A percentile compares a stretch with the other conserved stretches of the same genome.
These are phyloP conservation scores for Piper betle DNA, from an alignment of 164 flowering plant species.

Conservation along the genomic window DNA sequence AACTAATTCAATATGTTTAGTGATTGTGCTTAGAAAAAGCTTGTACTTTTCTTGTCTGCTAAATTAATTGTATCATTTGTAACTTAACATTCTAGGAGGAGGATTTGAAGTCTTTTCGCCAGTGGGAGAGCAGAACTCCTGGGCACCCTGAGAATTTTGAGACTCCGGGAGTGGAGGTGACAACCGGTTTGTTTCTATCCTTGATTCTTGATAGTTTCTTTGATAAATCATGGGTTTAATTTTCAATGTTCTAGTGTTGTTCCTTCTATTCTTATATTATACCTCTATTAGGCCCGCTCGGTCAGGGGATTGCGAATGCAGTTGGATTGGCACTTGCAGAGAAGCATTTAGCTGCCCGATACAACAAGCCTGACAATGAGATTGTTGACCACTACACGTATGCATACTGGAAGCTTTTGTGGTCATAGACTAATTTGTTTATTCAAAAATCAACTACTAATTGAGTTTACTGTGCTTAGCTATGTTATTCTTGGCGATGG, in stretches of 20 bases:
- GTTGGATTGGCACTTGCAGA: conserved; percentile 98
- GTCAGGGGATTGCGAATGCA: conserved; percentile 94
- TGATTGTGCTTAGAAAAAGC: neutral
- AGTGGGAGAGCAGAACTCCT: conserved; percentile 96
- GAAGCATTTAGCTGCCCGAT: conserved; percentile 96
- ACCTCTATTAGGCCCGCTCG: conserved; percentile 74
- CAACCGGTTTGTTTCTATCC: conserved; percentile 55
- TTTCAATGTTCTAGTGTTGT: neutral
- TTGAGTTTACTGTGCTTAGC: conserved; percentile 17
- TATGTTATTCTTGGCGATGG: conserved; percentile 90
- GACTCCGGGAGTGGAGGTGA: conserved; percentile 98
- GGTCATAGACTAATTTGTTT: neutral
- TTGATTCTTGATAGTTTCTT: neutral
- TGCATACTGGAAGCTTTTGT: neutral
- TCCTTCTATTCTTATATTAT: neutral
- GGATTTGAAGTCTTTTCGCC: conserved; percentile 86
- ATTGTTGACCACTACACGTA: conserved; percentile 99
- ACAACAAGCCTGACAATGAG: conserved; percentile 75
- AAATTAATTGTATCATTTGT: neutral
- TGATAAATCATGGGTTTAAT: neutral
- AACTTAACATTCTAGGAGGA: conserved; percentile 43
- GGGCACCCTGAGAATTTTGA: conserved; percentile 99
- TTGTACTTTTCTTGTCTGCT: neutral
- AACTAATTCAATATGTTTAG: too few species aligned
- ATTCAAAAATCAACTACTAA: neutral